phyloP scores from a whole-genome alignment of 2,329 filamentous ascomycete species.

The Metarhizium robertsii region DNA sequence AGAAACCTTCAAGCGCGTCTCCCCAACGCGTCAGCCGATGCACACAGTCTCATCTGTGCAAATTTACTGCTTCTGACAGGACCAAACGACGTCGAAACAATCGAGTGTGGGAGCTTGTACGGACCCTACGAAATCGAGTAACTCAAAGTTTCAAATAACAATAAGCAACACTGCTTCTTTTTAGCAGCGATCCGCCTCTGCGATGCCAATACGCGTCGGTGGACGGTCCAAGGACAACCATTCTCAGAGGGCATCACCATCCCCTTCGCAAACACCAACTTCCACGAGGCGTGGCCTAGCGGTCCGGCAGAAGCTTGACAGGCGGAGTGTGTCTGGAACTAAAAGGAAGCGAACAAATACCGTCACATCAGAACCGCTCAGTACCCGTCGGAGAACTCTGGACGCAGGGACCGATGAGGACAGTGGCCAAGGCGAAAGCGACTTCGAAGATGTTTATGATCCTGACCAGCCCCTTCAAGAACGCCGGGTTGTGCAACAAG shows the following conservation, averaged over 20 bases:
- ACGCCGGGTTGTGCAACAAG: conserved; percentile 60
- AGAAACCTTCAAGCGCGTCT: neutral
- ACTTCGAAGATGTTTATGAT: conserved; percentile 51
- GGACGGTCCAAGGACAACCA: conserved; percentile 9
- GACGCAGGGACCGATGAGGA: conserved; percentile 9
- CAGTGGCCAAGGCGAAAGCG: conserved; percentile 7
- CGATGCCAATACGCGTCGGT: conserved; percentile 18
- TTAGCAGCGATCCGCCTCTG: neutral
- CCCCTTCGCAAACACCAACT: conserved; percentile 9
- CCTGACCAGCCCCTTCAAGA: conserved; percentile 72
- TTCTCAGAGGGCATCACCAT: conserved; percentile 13
- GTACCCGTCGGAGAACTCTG: conserved; percentile 11
- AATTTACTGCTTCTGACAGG: neutral
- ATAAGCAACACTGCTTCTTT: neutral
- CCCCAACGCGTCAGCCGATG: neutral
- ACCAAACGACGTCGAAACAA: neutral
- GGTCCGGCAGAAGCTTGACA: conserved; percentile 16
- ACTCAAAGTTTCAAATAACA: neutral
- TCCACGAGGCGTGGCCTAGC: conserved; percentile 13
- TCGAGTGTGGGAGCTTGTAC: neutral
- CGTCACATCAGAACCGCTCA: conserved; percentile 12
- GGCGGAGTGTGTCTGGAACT: conserved; percentile 13
- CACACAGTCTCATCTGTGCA: neutral
- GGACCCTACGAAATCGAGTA: neutral
- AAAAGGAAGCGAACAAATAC: conserved; percentile 24